Percentiles rank a stretch among this genome's conserved stretches.
phyloP scores from a whole-genome alignment of 345 rosid species.

The Rhizophora apiculata region DNA sequence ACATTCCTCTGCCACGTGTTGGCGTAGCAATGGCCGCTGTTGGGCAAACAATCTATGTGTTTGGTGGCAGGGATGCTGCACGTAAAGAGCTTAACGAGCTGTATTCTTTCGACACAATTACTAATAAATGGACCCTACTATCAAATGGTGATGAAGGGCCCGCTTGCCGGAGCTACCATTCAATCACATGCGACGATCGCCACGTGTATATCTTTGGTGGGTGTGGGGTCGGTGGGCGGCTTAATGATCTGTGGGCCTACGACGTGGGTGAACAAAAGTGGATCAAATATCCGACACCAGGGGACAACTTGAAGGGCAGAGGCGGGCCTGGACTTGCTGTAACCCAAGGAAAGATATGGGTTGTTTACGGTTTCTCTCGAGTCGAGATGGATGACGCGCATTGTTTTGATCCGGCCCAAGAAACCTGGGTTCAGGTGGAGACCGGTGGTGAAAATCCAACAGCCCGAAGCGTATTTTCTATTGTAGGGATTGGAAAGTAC shows the following conservation, averaged over 20 bases:
- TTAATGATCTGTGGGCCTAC: slow-evolving; percentile 80
- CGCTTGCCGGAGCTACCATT: slow-evolving; percentile 81
- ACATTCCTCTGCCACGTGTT: slow-evolving; percentile 81
- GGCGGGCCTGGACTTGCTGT: slow-evolving; percentile 81
- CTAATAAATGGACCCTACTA: slow-evolving; percentile 60
- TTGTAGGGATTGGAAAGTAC: slow-evolving; percentile 49
- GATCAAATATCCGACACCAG: slow-evolving; percentile 51
- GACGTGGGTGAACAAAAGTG: slow-evolving; percentile 59
- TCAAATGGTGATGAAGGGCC: slow-evolving; percentile 56
- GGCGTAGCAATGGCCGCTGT: slow-evolving; percentile 82
- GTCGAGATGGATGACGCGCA: slow-evolving; percentile 68
- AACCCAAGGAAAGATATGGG: slow-evolving; percentile 71
- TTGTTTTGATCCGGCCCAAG: slow-evolving; percentile 49
- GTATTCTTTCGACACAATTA: slow-evolving; percentile 58
- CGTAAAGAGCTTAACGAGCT: slow-evolving; percentile 73
- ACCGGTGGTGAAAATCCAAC: slow-evolving; percentile 71
- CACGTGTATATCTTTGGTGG: slow-evolving; percentile 77
- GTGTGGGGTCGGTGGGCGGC: slow-evolving; percentile 73
- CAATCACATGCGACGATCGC: slow-evolving; percentile 50
- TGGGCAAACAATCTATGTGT: slow-evolving; percentile 51
- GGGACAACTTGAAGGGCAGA: slow-evolving; percentile 62
- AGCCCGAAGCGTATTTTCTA: slow-evolving; percentile 71
- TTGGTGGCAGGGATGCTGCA: slow-evolving; percentile 75
- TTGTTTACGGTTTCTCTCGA: slow-evolving; percentile 80
- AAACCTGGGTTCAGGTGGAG: slow-evolving; percentile 62